Evolutionary conservation across 768 basidiomycete species (phyloP).

Genomic region (Boletus tomentosulus): DNA sequence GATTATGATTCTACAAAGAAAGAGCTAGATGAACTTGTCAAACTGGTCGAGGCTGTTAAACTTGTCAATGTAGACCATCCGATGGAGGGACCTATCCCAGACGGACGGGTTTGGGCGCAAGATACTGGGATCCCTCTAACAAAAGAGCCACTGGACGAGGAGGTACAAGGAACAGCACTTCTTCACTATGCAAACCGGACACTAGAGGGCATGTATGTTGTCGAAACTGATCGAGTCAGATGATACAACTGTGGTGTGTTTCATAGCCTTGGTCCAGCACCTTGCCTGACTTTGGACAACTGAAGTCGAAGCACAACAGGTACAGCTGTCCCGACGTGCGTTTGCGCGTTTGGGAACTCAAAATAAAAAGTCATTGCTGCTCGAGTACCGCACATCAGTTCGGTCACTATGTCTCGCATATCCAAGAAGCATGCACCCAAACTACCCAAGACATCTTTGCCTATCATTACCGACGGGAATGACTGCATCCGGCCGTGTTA

Average conservation of each 20-base stretch:
- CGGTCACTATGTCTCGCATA: no score
- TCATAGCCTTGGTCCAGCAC: not conserved
- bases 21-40: slow-evolving; percentile 68
- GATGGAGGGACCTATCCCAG: slow-evolving; percentile 31
- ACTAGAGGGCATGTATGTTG: slow-evolving; percentile 53
- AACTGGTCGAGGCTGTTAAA: slow-evolving; percentile 78
- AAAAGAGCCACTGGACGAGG: slow-evolving; percentile 18
- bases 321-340: not conserved
- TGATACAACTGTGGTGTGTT: slow-evolving; percentile 11
- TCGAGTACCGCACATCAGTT: no score
- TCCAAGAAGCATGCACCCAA: no score
- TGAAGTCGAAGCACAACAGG: not conserved
- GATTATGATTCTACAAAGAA: slow-evolving; percentile 48
- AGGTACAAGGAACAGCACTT: slow-evolving; percentile 40
- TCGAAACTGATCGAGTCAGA: slow-evolving; percentile 42
- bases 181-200: slow-evolving; percentile 49
- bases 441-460: no score
- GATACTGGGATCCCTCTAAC: slow-evolving; percentile 33
- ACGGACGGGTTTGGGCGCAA: slow-evolving; percentile 41
- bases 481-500: no score
- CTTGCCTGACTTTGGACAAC: not conserved
- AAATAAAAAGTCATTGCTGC: no score
- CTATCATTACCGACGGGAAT: no score
- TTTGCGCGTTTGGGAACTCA: no score
- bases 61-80: slow-evolving; percentile 43